Evolutionary conservation across 768 basidiomycete species (phyloP), one percentile per base, ranked within the genome.

Genomic region (Pholiota microspora): DNA sequence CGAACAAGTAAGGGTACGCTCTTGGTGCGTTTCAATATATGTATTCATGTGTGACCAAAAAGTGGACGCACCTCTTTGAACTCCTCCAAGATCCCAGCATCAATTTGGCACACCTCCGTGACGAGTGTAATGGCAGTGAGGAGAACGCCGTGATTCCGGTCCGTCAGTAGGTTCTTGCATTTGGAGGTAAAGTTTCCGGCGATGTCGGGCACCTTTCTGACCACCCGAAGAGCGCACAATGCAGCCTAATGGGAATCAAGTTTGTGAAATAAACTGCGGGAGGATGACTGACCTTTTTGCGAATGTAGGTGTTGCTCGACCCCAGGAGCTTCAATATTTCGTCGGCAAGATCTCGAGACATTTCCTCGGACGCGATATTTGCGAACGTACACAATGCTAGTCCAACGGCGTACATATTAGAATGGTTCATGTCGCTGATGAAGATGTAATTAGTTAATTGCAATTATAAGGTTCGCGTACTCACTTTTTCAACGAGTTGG

Each of bases 311-410:
- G 67, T 99, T 99, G 59, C 93, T 95, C 31, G 94, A 96, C 8
- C 97, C 97, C 51, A 99, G 76, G 3, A 98, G 78, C 72, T 98
- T 98, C 74, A 98, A 95, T 60, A 99, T 91, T 76, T 98, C 97
- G 64, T 98, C 96, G 51, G 90, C 91, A 61, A 99, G 77, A 78
- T 99, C 97, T 59, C 97, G 85, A 25, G 96, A 94, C 97, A 99
- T 99, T 73, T 99, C 97, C 71, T 99, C 97, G 16, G 94, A 97
- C 8, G 97, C 94, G 61, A 98, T 98, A 67, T 98, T 98, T 55
- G 96, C 97, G 67, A 99, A 98, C 0, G 97, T 98, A 65, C 94
- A 98, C 31, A 99, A 83, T 2, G 94, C 96, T 53, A 99, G 82
- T 5, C 97, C 97, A 23, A 98, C 97, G 3, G 91, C 92, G 69